Evolutionary conservation across 768 basidiomycete species (phyloP).

Genomic region (Auricularia sp.): DNA sequence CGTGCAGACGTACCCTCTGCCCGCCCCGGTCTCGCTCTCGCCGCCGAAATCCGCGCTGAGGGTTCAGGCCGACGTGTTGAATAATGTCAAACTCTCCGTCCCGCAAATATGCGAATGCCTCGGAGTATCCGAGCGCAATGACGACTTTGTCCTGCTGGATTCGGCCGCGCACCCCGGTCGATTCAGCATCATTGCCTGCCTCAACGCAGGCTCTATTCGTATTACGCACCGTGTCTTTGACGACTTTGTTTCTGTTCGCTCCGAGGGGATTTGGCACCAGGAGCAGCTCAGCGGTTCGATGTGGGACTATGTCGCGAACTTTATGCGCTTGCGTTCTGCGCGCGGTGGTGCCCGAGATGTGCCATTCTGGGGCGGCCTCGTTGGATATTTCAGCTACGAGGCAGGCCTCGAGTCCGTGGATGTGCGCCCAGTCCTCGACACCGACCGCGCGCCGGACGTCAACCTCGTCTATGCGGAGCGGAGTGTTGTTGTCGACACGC

Average conservation of each 20-base stretch:
- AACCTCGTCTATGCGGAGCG: constrained; percentile 72
- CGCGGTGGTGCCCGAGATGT: constrained; percentile 38
- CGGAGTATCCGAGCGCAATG: constrained; percentile 31
- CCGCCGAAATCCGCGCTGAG: not conserved
- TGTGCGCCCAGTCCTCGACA: constrained; percentile 30
- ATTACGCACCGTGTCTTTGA: constrained; percentile 52
- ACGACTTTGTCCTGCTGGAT: constrained; percentile 64
- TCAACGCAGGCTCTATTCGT: constrained; percentile 43
- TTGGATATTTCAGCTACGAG: constrained; percentile 75
- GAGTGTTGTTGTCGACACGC: constrained; percentile 57
- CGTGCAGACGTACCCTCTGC: constrained; percentile 3
- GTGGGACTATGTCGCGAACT: constrained; percentile 68
- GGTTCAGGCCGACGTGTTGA: constrained; percentile 32
- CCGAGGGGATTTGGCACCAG: constrained; percentile 24
- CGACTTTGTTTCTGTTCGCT: constrained; percentile 33
- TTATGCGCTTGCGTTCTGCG: constrained; percentile 45
- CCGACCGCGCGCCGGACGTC: constrained; percentile 45
- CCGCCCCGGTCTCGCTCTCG: constrained; percentile 3
- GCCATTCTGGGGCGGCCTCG: constrained; percentile 79
- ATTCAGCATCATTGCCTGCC: constrained; percentile 60
- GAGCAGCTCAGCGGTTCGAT: constrained; percentile 43
- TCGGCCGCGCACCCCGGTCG: constrained; percentile 69
- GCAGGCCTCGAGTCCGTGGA: constrained; percentile 52
- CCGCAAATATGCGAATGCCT: constrained; percentile 50
- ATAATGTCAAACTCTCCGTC: constrained; percentile 33